These are phyloP conservation scores for Orbilia ellipsospora DNA, from an alignment of 2,329 filamentous ascomycete genomes.

Conservation along the genomic window DNA sequence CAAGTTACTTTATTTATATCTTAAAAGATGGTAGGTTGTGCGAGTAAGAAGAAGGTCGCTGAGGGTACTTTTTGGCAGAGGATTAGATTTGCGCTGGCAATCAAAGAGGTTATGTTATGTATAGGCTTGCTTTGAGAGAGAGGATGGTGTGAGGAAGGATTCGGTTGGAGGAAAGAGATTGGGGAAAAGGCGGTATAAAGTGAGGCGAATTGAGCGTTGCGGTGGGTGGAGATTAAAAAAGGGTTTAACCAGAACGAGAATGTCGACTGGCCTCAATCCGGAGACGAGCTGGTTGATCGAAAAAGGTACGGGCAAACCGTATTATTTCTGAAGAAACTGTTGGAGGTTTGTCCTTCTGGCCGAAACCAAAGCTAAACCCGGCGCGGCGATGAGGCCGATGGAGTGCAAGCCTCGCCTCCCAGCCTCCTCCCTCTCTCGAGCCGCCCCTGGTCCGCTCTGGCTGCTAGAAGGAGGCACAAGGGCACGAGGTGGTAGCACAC, in stretches of 20 bases:
- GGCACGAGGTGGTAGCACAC: background rate
- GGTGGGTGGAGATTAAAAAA: conserved; percentile 34
- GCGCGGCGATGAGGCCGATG: too few relatives aligned
- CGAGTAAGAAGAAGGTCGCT: background rate
- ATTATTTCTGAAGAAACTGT: background rate
- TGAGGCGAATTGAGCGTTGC: conserved; percentile 33
- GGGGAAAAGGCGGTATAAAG: conserved; percentile 26
- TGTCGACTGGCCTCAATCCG: conserved; percentile 36
- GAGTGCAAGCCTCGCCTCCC: background rate
- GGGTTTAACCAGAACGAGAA: conserved; percentile 32
- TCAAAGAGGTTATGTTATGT: background rate
- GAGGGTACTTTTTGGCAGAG: conserved; percentile 5
- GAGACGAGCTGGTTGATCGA: conserved; percentile 25
- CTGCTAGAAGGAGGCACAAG: background rate
- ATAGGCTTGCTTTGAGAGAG: conserved; percentile 18
- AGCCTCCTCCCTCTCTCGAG: background rate
- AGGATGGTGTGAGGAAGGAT: conserved; percentile 21
- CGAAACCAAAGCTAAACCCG: too few relatives aligned
- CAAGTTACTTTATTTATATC: conserved; percentile 9
- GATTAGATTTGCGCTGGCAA: conserved; percentile 15
- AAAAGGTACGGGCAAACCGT: background rate
- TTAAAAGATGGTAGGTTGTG: background rate
- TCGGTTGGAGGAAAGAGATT: conserved; percentile 12
- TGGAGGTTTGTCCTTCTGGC: conserved; percentile 1
- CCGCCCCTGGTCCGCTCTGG: background rate